These are phyloP conservation scores for Cantharellus cinnabarinus DNA, from an alignment of 768 basidiomycete genomes.

Conservation along the genomic window DNA sequence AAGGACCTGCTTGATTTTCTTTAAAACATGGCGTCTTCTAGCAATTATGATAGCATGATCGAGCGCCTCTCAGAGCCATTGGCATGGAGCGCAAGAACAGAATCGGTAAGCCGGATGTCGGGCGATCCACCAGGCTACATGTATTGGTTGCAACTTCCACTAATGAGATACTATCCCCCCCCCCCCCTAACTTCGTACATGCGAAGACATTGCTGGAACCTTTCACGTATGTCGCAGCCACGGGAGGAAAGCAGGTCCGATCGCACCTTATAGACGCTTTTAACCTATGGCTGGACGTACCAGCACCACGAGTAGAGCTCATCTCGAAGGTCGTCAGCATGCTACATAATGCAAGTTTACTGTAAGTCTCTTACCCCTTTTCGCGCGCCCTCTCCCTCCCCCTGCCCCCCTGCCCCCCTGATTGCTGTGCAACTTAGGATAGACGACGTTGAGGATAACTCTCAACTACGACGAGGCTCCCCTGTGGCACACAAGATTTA, in stretches of 20 bases:
- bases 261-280: slow-evolving; percentile 77
- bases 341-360: slow-evolving; percentile 83
- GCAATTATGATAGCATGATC: too few relatives aligned
- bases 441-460: slow-evolving; percentile 88
- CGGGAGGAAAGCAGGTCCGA: slow-evolving; percentile 86
- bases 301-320: slow-evolving; percentile 41
- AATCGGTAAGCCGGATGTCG: too few relatives aligned
- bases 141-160: too few relatives aligned
- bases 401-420: slow-evolving; percentile 5
- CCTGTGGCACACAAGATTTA: slow-evolving; percentile 94
- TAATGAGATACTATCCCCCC: too few relatives aligned
- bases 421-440: slow-evolving; percentile 28
- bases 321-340: slow-evolving; percentile 76
- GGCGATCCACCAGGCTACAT: too few relatives aligned
- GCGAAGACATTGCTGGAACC: slow-evolving; percentile 55
- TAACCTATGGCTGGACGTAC: slow-evolving; percentile 79
- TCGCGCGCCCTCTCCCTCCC: background rate
- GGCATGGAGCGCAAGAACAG: too few relatives aligned
- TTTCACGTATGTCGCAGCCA: slow-evolving; percentile 60
- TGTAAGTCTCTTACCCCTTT: slow-evolving; percentile 29
- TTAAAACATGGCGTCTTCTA: too few relatives aligned
- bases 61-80: too few relatives aligned
- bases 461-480: slow-evolving; percentile 64
- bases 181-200: too few relatives aligned
- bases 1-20: too few relatives aligned